Evolutionary conservation across 2,329 filamentous ascomycete species (phyloP), one percentile per base, ranked within the genome.

Genomic region (Orbilia blumenaviensis): DNA sequence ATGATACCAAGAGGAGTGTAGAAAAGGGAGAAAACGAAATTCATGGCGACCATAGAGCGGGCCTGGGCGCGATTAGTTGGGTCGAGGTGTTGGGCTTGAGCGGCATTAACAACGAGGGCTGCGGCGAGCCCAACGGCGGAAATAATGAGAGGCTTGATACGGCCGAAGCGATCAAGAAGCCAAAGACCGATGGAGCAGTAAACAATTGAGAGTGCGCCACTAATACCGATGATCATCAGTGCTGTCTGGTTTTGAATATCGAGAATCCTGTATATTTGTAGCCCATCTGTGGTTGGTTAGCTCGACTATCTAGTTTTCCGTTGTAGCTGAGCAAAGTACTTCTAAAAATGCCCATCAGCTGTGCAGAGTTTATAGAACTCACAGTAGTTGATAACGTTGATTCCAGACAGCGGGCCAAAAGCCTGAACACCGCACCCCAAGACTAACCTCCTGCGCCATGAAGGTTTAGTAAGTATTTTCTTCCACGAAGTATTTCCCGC

Each of bases 331-430:
- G n/a, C n/a, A n/a, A n/a, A n/a, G n/a, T n/a, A n/a, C n/a, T n/a
- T n/a, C n/a, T n/a, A n/a, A n/a, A n/a, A n/a, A n/a, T n/a, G n/a
- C n/a, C n/a, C n/a, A n/a, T n/a, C n/a, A n/a, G 12, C n/a, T 8
- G 3, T 3, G 18, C 8, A 1, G 79, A 89, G 89, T 82, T 89
- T 89, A 76, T 89, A 86, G 9, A 87, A 87, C 29, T 87, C 86
- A 78, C 89, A 90, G 81, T 89, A 90, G 1, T 86, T 87, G 68
- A 90, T 89, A 23, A 89, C 81, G 83, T 83, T 87, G 79, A 88
- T 87, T 46, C 87, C 88, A n/a, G 85, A 87, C 79, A 91, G 86
- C 78, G 91, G 89, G 54, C 89, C 88, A 79, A 91, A 89, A 75
- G 89, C 85, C 80, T 92, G 89, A 41, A 90, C 86, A 32, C 88